phyloP scores from a whole-genome alignment of 2,329 filamentous ascomycete genomes.

The Phyllosticta capitalensis region DNA sequence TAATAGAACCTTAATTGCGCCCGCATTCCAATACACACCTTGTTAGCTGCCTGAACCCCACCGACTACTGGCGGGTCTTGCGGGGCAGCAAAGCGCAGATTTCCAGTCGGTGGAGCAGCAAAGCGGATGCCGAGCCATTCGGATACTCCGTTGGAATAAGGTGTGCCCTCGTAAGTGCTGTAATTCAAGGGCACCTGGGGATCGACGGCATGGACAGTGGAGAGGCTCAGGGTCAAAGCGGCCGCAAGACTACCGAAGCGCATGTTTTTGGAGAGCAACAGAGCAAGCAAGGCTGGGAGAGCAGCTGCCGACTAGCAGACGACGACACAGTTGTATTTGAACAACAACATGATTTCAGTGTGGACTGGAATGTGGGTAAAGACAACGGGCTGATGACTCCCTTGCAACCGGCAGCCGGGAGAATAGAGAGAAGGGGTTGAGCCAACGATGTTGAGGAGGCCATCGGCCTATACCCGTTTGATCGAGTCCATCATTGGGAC shows the following conservation, averaged over 20 bases:
- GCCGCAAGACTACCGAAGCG: background rate
- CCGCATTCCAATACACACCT: slow-evolving; percentile 31
- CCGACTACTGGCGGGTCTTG: slow-evolving; percentile 46
- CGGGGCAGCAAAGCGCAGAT: slow-evolving; percentile 58
- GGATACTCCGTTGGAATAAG: slow-evolving; percentile 46
- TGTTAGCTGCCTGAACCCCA: slow-evolving; percentile 44
- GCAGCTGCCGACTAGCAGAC: background rate
- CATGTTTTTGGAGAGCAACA: background rate
- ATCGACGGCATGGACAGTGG: slow-evolving; percentile 21
- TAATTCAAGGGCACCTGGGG: slow-evolving; percentile 52
- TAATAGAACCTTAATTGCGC: background rate
- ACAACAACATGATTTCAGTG: background rate
- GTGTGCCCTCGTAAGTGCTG: slow-evolving; percentile 51
- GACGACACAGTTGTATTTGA: background rate
- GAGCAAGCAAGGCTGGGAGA: too few species aligned
- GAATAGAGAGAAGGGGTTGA: background rate
- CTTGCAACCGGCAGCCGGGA: background rate
- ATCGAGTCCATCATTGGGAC: background rate
- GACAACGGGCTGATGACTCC: background rate
- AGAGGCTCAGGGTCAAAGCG: background rate
- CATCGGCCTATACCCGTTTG: background rate
- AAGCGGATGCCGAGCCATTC: slow-evolving; percentile 68
- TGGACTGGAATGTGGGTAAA: background rate
- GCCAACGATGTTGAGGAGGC: background rate
- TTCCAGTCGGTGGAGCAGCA: slow-evolving; percentile 57